Evolutionary conservation across 1,284 basidiomycete genomes (phyloP).

Genomic region (Earliella scabrosa): DNA sequence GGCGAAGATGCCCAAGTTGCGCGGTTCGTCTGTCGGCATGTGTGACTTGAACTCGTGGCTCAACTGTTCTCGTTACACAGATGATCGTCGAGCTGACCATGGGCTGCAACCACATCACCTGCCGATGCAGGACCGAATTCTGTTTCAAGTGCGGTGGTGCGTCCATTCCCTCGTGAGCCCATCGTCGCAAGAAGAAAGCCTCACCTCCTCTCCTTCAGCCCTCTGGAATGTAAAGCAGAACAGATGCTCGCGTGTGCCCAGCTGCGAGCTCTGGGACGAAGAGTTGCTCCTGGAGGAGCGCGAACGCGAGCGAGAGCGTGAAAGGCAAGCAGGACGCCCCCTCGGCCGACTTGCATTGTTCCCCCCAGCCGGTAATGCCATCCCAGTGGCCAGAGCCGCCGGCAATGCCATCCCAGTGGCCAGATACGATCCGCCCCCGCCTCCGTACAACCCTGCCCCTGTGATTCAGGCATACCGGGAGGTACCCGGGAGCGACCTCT

Average conservation of each 20-base stretch:
- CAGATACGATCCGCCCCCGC: constrained; percentile 13
- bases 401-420: no score
- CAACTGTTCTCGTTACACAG: no score
- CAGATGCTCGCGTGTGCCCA: constrained; percentile 38
- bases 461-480: neutral
- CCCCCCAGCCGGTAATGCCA: no score
- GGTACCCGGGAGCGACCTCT: constrained; percentile 15
- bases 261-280: constrained; percentile 46
- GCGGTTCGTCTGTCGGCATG: constrained; percentile 26
- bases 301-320: constrained; percentile 34
- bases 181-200: no score
- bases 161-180: neutral
- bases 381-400: no score
- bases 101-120: constrained; percentile 44
- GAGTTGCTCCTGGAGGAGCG: constrained; percentile 42
- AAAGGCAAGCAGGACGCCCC: constrained; percentile 1
- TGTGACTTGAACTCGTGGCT: no score
- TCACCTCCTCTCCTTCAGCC: constrained; percentile 24
- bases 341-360: no score
- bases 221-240: constrained; percentile 31
- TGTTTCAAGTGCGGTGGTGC: constrained; percentile 44
- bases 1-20: constrained; percentile 46
- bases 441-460: constrained; percentile 5
- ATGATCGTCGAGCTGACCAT: constrained; percentile 37
- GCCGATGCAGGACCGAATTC: constrained; percentile 38